Evolutionary conservation across 768 basidiomycete genomes (phyloP), one percentile per base, ranked within the genome.

Genomic region (Podaxis pistillaris): DNA sequence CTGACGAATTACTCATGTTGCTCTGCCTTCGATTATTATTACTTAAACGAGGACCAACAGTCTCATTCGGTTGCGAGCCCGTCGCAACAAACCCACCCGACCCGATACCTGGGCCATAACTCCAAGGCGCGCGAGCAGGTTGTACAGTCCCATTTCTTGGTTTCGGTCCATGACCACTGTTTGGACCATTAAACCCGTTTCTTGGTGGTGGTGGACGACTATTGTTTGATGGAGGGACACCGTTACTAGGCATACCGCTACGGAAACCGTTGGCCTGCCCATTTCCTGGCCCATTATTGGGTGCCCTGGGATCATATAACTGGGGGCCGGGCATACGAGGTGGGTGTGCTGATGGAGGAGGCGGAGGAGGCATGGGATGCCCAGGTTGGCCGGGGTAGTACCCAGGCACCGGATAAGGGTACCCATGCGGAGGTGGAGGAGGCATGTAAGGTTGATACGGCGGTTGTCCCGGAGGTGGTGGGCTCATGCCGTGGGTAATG

Each of bases 11-110:
- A 65, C 79, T 78, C 66, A 79, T 83, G 59, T 81, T 81, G 24
- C 79, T 83, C 26, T 81, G 80, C 69, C 87, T 80, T 68, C 86
- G 44, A 19, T 46, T 78, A 65, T 78, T 76, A 40, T 78, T 75
- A 62, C 75, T 88, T 63, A 92, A 74, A 51, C 90, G 80, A 15
- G 90, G 90, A 4, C 90, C 90, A 44, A 89, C 79, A 2, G 81
- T 72, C 58, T 88, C 87, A 38, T 77, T 74, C n/a, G 69, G 68
- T 19, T 68, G 62, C 36, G 66, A 63, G 30, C 68, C 70, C 2
- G 73, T 68, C 64, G 74, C 36, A 68, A 75, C 64, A 52, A 74
- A 73, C 1, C 83, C 84, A 26, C 82, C 79, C 67, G 79, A 78
- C 17, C 84, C 77, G 38, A 83, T 72, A 12, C 87, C 87, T 67